phyloP scores from a whole-genome alignment of 805 yeast species.

The Candida arabinofermentans region DNA sequence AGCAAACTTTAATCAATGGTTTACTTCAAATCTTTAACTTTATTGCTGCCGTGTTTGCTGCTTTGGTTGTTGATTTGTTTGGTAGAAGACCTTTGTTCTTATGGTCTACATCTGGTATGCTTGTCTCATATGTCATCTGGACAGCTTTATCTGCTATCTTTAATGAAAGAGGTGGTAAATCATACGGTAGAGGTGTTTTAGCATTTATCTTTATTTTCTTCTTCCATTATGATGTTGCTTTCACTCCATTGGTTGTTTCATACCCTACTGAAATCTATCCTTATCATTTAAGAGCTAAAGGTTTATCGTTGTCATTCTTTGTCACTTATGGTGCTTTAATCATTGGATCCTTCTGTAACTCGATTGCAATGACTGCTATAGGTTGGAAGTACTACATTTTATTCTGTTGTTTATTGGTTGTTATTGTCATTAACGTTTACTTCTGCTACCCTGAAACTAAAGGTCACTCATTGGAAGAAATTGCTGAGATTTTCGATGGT shows the following conservation, averaged over 20 bases:
- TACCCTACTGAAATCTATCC: conserved; percentile 48
- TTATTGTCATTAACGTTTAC: conserved; percentile 19
- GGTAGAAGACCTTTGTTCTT: conserved; percentile 36
- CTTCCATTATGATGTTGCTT: conserved; percentile 38
- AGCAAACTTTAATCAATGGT: conserved; percentile 48
- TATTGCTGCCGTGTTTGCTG: conserved; percentile 26
- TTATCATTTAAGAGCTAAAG: conserved; percentile 52
- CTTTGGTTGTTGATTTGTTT: conserved; percentile 26
- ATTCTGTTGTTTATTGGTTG: conserved; percentile 30
- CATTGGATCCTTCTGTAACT: conserved; percentile 20
- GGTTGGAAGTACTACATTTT: conserved; percentile 36
- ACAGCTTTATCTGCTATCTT: conserved; percentile 41
- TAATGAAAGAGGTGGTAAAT: not conserved
- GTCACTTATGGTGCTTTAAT: conserved; percentile 11
- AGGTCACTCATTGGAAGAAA: conserved; percentile 56
- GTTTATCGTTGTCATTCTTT: conserved; percentile 43
- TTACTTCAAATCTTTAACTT: conserved; percentile 45
- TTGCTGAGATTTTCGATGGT: conserved; percentile 47
- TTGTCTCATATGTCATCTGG: conserved; percentile 37
- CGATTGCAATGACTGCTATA: conserved; percentile 36
- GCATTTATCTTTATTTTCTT: conserved; percentile 25
- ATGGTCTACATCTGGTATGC: conserved; percentile 33
- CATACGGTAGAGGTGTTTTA: conserved; percentile 11
- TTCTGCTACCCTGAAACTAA: conserved; percentile 61
- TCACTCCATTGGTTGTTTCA: conserved; percentile 41